These are phyloP conservation scores for Boletus huronensis DNA, from an alignment of 768 basidiomycete genomes.

Conservation along the genomic window DNA sequence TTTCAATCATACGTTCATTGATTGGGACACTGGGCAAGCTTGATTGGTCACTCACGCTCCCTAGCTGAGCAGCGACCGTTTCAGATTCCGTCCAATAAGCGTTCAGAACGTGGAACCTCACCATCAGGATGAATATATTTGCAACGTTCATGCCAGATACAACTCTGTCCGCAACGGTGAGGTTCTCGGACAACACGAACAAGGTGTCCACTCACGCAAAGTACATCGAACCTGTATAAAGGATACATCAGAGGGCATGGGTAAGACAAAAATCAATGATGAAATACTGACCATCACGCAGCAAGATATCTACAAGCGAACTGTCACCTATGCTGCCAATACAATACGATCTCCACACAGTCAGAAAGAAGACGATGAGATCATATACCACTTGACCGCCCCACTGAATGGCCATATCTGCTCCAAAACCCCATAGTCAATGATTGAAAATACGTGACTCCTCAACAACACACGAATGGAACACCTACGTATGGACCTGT, in stretches of 20 bases:
- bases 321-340: not conserved
- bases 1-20: not conserved
- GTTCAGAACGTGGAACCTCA: not conserved
- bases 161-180: conserved; percentile 3
- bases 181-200: not conserved
- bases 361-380: conserved; percentile 20
- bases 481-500: conserved; percentile 12
- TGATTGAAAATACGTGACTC: not conserved
- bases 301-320: conserved; percentile 8
- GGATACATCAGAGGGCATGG: not conserved
- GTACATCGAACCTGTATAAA: conserved; percentile 12
- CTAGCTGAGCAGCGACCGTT: no score
- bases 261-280: not conserved
- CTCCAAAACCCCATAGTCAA: not conserved
- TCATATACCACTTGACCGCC: conserved; percentile 19
- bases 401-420: conserved; percentile 12
- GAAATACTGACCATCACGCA: conserved; percentile 16
- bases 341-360: conserved; percentile 11
- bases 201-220: conserved; percentile 12
- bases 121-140: conserved; percentile 11
- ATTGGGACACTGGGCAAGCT: not conserved
- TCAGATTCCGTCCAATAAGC: no score
- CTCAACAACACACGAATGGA: not conserved
- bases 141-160: conserved; percentile 5
- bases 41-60: no score